Base-by-base conservation (phyloP, 2,329 filamentous ascomycete species). In the Sporothrix euskadiensis region DNA sequence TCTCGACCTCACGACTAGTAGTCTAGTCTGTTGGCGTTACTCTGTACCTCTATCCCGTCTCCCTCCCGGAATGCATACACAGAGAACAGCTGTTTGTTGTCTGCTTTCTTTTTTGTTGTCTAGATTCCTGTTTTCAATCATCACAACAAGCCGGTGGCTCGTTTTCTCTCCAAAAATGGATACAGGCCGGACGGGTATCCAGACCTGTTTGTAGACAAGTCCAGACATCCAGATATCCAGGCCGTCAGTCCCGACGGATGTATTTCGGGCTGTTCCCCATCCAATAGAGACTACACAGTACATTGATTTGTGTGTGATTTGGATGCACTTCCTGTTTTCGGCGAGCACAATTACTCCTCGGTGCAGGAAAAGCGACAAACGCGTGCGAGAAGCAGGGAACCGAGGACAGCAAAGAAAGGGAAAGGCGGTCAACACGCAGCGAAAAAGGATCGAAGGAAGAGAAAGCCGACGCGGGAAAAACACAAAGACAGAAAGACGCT, bases 361-460 rank as follows among this genome's bases (percentile, higher is more conserved):
- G 49, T 44, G 69, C 69, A 47, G 22, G 39, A 41, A 65, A 41
- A 63, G 41, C 10, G 41, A 22, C 26, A 32, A 35, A 65, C 19
- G 35, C 14, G 32, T 9, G 59, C 56, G 59, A 22, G 22, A 57
- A 69, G 54, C 10, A 69, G 19, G 26, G 66, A 73, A 52, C 14
- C 14, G 14, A 30, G 61, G 44, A 49, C 44, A 19, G 44, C 44
- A 49, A 49, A 30, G 49, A 63, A 61, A 14, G n/a, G 41, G 49
- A 63, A 61, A 14, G n/a, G 71, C 71, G 59, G 71, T 72, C 59
- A 72, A 44, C 32, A 22, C 35, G 35, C 35, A 35, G 47, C 26
- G 41, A 16, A 39, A 32, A 3, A 65, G 57, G 56, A 70, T 26
- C 19, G 57, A 73, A 57, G 30, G 57, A 73, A 57, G 66, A 35